phyloP scores from a whole-genome alignment of 768 basidiomycete genomes.

The Tylopilus vinaceipallidus region DNA sequence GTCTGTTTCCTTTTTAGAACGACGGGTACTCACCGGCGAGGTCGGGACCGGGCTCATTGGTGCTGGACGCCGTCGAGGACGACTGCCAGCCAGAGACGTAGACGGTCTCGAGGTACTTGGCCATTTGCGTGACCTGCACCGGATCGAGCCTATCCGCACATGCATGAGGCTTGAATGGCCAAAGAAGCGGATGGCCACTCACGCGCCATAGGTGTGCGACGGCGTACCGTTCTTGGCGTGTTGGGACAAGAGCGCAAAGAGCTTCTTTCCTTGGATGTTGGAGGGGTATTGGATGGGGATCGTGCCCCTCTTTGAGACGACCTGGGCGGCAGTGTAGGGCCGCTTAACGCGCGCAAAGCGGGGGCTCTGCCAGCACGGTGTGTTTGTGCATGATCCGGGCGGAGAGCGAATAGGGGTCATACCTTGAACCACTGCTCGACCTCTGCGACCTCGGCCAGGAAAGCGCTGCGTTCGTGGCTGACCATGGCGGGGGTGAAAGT shows the following conservation, averaged over 20 bases:
- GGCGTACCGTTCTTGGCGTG: slow-evolving; percentile 78
- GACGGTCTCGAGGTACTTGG: slow-evolving; percentile 95
- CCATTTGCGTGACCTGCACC: slow-evolving; percentile 99
- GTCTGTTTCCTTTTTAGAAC: too few relatives aligned
- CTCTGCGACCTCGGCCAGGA: slow-evolving; percentile 77
- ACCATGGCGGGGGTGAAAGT: slow-evolving; percentile 44
- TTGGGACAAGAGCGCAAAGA: slow-evolving; percentile 69
- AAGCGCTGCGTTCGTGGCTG: slow-evolving; percentile 57
- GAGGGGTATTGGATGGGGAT: slow-evolving; percentile 86
- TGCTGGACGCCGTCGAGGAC: slow-evolving; percentile 89
- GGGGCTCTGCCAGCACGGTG: slow-evolving; percentile 53
- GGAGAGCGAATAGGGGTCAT: slow-evolving; percentile 28
- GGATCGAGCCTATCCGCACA: slow-evolving; percentile 98
- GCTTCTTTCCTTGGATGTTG: slow-evolving; percentile 80
- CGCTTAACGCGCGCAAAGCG: slow-evolving; percentile 86
- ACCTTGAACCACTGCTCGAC: slow-evolving; percentile 96
- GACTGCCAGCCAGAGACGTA: slow-evolving; percentile 98
- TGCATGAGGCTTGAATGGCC: too few relatives aligned
- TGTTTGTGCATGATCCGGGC: too few relatives aligned
- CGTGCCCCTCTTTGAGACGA: slow-evolving; percentile 92
- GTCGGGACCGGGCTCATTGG: slow-evolving; percentile 97
- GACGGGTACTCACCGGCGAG: slow-evolving; percentile 68
- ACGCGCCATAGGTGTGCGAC: slow-evolving; percentile 98
- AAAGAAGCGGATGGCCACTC: too few relatives aligned
- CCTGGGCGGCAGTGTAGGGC: slow-evolving; percentile 90